Conservation (phyloP, 108 stramenopile species). For the Cylindrotheca closterium region DNA sequence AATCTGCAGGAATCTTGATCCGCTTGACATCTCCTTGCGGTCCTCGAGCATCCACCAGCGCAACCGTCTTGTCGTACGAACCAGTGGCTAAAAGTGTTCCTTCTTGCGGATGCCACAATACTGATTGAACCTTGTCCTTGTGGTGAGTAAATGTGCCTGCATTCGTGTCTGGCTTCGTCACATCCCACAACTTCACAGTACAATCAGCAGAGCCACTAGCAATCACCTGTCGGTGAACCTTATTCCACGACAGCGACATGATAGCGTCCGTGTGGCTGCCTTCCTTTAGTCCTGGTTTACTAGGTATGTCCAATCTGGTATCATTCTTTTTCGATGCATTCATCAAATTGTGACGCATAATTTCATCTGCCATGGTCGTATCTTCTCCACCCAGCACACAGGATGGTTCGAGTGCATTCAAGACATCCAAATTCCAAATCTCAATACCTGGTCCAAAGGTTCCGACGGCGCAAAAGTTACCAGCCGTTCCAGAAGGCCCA, state of each 20-base stretch:
- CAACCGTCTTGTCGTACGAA: constrained; percentile 85
- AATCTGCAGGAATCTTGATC: constrained; percentile 73
- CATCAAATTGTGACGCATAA: constrained; percentile 69
- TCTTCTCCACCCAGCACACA: constrained; percentile 91
- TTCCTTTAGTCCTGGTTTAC: constrained; percentile 43
- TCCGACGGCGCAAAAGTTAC: constrained; percentile 94
- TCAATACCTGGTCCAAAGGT: constrained; percentile 97
- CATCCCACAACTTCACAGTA: constrained; percentile 97
- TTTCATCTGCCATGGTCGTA: constrained; percentile 69
- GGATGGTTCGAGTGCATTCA: constrained; percentile 96
- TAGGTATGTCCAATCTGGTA: constrained; percentile 36
- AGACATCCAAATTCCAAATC: constrained; percentile 98
- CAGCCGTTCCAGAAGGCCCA: constrained; percentile 50
- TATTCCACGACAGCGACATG: constrained; percentile 96
- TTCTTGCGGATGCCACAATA: constrained; percentile 92
- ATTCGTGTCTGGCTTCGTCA: constrained; percentile 59
- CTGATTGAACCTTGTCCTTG: constrained; percentile 93
- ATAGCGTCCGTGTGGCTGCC: constrained; percentile 97
- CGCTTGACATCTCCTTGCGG: constrained; percentile 47
- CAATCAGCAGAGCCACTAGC: constrained; percentile 96
- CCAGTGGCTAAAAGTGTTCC: constrained; percentile 92
- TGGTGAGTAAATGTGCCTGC: constrained; percentile 93
- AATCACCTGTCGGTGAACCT: constrained; percentile 90
- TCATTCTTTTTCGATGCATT: constrained; percentile 55
- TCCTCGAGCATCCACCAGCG: constrained; percentile 84